A percentile compares a stretch with the other conserved stretches of the same genome.
Evolutionary conservation across 192 early-diverging fungal genomes (phyloP).

Genomic region (Phycomyces nitens): DNA sequence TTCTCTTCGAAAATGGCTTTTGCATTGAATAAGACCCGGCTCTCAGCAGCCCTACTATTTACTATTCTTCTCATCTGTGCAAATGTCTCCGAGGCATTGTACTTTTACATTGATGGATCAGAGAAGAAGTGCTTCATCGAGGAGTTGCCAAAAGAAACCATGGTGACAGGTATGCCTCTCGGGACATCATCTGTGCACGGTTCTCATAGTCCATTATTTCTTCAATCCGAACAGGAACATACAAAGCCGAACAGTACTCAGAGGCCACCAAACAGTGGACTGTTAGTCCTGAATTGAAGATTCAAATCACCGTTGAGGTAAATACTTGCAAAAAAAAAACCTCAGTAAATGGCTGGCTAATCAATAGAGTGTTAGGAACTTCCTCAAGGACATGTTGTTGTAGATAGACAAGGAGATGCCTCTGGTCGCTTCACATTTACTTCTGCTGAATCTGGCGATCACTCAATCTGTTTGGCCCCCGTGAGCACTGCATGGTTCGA

Average conservation of each 20-base stretch:
- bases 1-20: background rate
- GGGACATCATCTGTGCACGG: background rate
- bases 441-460: slow-evolving; percentile 82
- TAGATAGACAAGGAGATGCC: slow-evolving; percentile 71
- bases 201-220: background rate
- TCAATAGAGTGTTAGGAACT: slow-evolving; percentile 38
- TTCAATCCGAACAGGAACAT: slow-evolving; percentile 44
- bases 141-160: slow-evolving; percentile 87
- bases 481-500: slow-evolving; percentile 70
- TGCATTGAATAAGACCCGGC: background rate
- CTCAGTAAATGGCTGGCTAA: background rate
- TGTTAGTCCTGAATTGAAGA: slow-evolving; percentile 57
- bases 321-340: background rate
- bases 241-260: slow-evolving; percentile 80
- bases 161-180: slow-evolving; percentile 63
- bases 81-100: slow-evolving; percentile 50
- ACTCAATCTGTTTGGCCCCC: slow-evolving; percentile 83
- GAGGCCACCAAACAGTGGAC: slow-evolving; percentile 56
- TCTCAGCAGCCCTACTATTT: background rate
- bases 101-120: slow-evolving; percentile 89
- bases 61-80: slow-evolving; percentile 1
- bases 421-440: slow-evolving; percentile 90
- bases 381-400: slow-evolving; percentile 47
- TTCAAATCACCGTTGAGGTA: slow-evolving; percentile 76
- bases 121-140: slow-evolving; percentile 93